Evolutionary conservation across 2,329 filamentous ascomycete genomes (phyloP).

Genomic region (Purpureocillium takamizusanense): DNA sequence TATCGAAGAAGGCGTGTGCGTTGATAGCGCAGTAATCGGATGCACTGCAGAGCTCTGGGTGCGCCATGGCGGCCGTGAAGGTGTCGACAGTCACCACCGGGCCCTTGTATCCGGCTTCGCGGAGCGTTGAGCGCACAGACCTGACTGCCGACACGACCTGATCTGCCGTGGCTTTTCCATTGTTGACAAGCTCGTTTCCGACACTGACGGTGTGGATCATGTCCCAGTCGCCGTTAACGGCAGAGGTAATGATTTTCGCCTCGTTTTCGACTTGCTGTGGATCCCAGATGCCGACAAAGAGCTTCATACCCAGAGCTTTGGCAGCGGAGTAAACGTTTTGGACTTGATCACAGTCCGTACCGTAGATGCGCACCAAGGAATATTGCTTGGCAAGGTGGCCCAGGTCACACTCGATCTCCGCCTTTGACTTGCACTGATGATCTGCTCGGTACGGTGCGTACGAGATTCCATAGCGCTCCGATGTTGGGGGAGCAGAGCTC

Average conservation of each 20-base stretch:
- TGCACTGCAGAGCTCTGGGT: slow-evolving; percentile 60
- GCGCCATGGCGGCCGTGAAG: slow-evolving; percentile 54
- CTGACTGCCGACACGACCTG: slow-evolving; percentile 50
- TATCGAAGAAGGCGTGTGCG: slow-evolving; percentile 77
- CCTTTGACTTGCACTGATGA: slow-evolving; percentile 56
- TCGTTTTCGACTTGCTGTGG: slow-evolving; percentile 46
- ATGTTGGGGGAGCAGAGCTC: slow-evolving; percentile 2
- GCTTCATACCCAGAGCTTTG: slow-evolving; percentile 53
- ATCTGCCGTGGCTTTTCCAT: slow-evolving; percentile 39
- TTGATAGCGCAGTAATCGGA: slow-evolving; percentile 79
- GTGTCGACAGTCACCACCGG: slow-evolving; percentile 76
- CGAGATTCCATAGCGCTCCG: slow-evolving; percentile 30
- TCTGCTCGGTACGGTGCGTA: slow-evolving; percentile 42
- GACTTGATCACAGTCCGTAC: slow-evolving; percentile 69
- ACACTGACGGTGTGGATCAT: slow-evolving; percentile 63
- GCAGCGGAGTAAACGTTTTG: slow-evolving; percentile 52
- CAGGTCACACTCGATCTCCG: slow-evolving; percentile 58
- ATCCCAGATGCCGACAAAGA: slow-evolving; percentile 70
- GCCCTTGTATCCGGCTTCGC: slow-evolving; percentile 56
- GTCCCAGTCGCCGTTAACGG: slow-evolving; percentile 56
- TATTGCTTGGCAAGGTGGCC: slow-evolving; percentile 42
- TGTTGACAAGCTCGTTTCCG: slow-evolving; percentile 75
- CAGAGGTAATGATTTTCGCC: slow-evolving; percentile 50
- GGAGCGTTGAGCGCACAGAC: slow-evolving; percentile 48
- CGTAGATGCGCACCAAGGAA: slow-evolving; percentile 65